Evolutionary conservation across 2,329 filamentous ascomycete genomes (phyloP).

Genomic region (Exophiala calicioides): DNA sequence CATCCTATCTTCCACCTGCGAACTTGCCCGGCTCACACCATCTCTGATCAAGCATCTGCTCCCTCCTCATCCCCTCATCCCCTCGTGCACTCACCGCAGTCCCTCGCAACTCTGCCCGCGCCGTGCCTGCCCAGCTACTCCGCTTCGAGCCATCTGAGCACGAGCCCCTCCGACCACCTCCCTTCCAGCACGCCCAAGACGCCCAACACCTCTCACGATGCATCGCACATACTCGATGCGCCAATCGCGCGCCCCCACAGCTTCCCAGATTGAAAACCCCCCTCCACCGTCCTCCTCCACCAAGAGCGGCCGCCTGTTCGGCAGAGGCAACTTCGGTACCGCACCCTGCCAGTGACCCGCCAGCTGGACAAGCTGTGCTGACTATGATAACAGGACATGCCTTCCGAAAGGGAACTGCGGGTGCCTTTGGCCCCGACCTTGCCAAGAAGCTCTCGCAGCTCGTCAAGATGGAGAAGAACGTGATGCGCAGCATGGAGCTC

Average conservation of each 20-base stretch:
- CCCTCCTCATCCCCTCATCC: background rate
- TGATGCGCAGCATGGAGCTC: constrained; percentile 96
- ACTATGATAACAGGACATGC: constrained; percentile 58
- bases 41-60: background rate
- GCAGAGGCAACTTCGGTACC: constrained; percentile 82
- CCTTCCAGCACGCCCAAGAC: background rate
- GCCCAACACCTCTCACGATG: constrained; percentile 57
- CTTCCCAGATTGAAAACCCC: constrained; percentile 86
- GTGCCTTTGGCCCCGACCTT: constrained; percentile 72
- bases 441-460: constrained; percentile 97
- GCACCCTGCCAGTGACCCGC: constrained; percentile 43
- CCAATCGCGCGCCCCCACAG: constrained; percentile 92
- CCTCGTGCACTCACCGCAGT: background rate
- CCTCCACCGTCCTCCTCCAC: constrained; percentile 89
- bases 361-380: constrained; percentile 9
- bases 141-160: constrained; percentile 5
- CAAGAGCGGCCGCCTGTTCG: constrained; percentile 87
- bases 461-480: constrained; percentile 99
- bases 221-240: constrained; percentile 99
- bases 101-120: background rate
- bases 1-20: background rate
- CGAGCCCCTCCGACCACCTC: constrained; percentile 6
- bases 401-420: constrained; percentile 54
- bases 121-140: background rate
- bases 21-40: background rate